Conservation (phyloP, 2,329 filamentous ascomycete species). For the Xylariaceae sp. region DNA sequence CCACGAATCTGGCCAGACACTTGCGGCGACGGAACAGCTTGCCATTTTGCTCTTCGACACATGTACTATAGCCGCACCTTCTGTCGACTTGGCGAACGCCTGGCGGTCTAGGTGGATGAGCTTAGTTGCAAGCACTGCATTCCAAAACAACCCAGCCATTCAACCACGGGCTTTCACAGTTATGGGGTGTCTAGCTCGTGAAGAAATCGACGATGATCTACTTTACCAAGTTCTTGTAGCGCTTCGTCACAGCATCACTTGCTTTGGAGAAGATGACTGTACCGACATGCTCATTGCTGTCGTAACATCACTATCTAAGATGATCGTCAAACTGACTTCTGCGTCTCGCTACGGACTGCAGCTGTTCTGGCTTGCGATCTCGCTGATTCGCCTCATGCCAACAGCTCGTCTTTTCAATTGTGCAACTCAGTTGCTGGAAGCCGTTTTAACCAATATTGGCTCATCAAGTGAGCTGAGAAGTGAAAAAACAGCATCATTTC, state of each 20-base stretch:
- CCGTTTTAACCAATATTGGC: constrained; percentile 68
- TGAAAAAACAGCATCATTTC: constrained; percentile 62
- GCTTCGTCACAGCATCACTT: constrained; percentile 67
- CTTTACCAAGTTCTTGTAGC: constrained; percentile 74
- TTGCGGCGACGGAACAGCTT: constrained; percentile 65
- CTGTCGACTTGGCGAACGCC: constrained; percentile 68
- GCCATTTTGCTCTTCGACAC: constrained; percentile 68
- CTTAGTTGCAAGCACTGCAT: constrained; percentile 72
- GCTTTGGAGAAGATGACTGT: constrained; percentile 68
- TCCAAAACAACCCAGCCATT: constrained; percentile 75
- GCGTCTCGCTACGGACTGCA: constrained; percentile 72
- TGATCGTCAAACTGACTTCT: constrained; percentile 72
- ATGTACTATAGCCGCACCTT: constrained; percentile 67
- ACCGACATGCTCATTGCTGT: constrained; percentile 73
- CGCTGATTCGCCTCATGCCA: constrained; percentile 68
- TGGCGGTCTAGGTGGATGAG: constrained; percentile 79
- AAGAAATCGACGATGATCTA: constrained; percentile 74
- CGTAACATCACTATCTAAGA: constrained; percentile 70
- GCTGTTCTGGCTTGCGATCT: constrained; percentile 73
- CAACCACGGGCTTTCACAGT: constrained; percentile 73
- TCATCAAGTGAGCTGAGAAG: constrained; percentile 64
- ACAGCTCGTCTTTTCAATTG: constrained; percentile 66
- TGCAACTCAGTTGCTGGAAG: constrained; percentile 68
- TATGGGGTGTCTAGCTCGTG: constrained; percentile 73
- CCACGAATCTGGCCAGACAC: constrained; percentile 58